Base-by-base conservation (phyloP, 2,329 filamentous ascomycete genomes). In the Fusarium sarcochroum region DNA sequence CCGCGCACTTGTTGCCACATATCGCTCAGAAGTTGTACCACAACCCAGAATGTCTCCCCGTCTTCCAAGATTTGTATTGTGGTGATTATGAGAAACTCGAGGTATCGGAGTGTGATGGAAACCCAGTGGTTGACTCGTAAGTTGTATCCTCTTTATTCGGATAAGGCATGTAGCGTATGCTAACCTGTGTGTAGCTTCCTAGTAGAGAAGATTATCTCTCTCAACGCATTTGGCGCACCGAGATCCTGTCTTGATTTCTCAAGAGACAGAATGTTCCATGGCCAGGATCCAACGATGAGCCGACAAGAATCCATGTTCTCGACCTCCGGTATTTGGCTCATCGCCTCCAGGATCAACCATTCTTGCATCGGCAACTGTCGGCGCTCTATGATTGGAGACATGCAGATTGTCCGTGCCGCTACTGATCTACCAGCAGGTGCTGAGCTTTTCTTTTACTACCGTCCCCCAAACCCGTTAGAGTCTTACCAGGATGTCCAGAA, bases 311-410 rank as follows among this genome's bases (percentile, higher is more conserved):
- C 4, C 17, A 14, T 1, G 11, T 63, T 42, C 21, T n/a, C 41
- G 3, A 58, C 76, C 63, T 52, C 48, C 32, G 85, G 85, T 1
- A 56, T 87, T 14, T 89, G 86, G 85, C 58, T 76, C 4, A 59
- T 77, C 2, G 82, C 84, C 5, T 85, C 86, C 0, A 77, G 79
- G 55, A 81, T 87, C 65, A 89, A 89, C 58, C 86, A 89, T 63
- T 80, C 79, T 13, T 89, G 87, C 70, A 18, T 80, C 6, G 72
- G 73, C 11, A 89, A 87, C 66, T 81, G 80, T 18, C 62, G 58
- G 0, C 83, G 83, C 17, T 74, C 80, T 1, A 87, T 87, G 69
- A 85, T 88, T 37, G 85, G 86, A 4, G 85, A 89, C 67, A 80
- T 89, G 77, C 78, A 81, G 64, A 78, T 88, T 9, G 50, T 88